Base-by-base conservation (phyloP, 2,329 filamentous ascomycete genomes). In the Xylariaceae sp. region DNA sequence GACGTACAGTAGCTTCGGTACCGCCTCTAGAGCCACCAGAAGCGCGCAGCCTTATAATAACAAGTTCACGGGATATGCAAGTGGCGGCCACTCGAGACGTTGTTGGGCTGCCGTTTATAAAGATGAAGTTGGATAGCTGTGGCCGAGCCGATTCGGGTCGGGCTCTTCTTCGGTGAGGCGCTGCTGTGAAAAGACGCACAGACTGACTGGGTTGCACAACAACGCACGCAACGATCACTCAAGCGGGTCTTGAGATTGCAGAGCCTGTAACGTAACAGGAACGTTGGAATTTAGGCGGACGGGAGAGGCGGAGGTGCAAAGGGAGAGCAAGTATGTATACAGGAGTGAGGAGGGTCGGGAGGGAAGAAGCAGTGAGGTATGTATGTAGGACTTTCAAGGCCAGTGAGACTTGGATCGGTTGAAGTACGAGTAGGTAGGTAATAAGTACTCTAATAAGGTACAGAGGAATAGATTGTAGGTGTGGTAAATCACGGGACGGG, bases 91-190 rank as follows among this genome's bases (percentile, higher is more conserved):
- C 66, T 60, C 61, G 65, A 60, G 57, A 60, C 54, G 60, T 61
- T 56, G 60, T 64, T 60, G 60, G 61, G 63, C 34, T 64, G 58
- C 23, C 23, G 23, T 5, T 30, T 53, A 67, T 57, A 55, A 62
- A 61, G 55, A 65, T 41, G 23, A 30, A 30, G 23, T 30, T 30
- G 4, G 23, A 30, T 5, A 30, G 23, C 23, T 4, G 23, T 30
- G 23, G 23, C 5, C 23, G 23, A 30, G 23, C 23, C 23, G 66
- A 68, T 60, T 67, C 68, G 67, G 68, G 66, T 63, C 65, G 60
- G 60, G 56, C 56, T 61, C 53, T 34, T 51, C 50, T 61, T 65
- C 64, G 64, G 68, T 64, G 63, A 64, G 60, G 64, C 61, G 61
- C 62, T 57, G 67, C 60, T 41, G 56, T 49, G 47, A 63, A 55